phyloP scores from a whole-genome alignment of 2,329 filamentous ascomycete genomes.

The Pseudogymnoascus sp. region DNA sequence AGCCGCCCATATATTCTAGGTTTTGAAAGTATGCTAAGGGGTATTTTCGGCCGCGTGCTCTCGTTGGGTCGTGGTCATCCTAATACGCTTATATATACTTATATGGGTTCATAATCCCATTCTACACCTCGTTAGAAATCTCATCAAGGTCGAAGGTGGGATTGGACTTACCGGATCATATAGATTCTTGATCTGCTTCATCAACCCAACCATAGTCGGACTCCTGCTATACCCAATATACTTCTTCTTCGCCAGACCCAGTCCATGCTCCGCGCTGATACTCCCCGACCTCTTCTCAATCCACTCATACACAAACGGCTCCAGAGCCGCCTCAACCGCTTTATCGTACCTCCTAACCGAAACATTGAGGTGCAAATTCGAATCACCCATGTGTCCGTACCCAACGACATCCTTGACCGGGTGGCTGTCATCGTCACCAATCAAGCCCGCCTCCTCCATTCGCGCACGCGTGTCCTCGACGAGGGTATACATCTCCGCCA shows the following conservation, averaged over 20 bases:
- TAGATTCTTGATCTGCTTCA: constrained; percentile 89
- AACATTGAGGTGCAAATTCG: constrained; percentile 90
- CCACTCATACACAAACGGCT: constrained; percentile 98
- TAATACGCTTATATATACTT: constrained; percentile 65
- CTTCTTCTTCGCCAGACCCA: constrained; percentile 91
- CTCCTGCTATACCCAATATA: constrained; percentile 90
- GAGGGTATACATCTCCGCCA: constrained; percentile 76
- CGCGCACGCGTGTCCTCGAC: constrained; percentile 77
- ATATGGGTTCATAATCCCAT: constrained; percentile 98
- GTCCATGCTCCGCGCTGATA: constrained; percentile 92
- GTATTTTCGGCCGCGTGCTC: background rate
- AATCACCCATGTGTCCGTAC: constrained; percentile 97
- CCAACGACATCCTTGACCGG: constrained; percentile 87
- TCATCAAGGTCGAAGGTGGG: background rate
- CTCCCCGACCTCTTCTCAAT: constrained; percentile 79
- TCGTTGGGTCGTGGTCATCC: background rate
- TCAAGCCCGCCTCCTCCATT: constrained; percentile 64
- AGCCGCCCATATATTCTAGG: background rate
- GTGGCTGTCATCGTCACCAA: constrained; percentile 66
- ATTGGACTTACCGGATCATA: constrained; percentile 76
- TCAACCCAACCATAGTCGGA: constrained; percentile 77
- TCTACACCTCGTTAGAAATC: constrained; percentile 44
- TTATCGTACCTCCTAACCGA: constrained; percentile 76
- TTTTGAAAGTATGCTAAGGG: background rate
- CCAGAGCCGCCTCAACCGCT: constrained; percentile 74